These are phyloP conservation scores for Roridomyces roridus DNA, from an alignment of 768 basidiomycete species.

Conservation along the genomic window DNA sequence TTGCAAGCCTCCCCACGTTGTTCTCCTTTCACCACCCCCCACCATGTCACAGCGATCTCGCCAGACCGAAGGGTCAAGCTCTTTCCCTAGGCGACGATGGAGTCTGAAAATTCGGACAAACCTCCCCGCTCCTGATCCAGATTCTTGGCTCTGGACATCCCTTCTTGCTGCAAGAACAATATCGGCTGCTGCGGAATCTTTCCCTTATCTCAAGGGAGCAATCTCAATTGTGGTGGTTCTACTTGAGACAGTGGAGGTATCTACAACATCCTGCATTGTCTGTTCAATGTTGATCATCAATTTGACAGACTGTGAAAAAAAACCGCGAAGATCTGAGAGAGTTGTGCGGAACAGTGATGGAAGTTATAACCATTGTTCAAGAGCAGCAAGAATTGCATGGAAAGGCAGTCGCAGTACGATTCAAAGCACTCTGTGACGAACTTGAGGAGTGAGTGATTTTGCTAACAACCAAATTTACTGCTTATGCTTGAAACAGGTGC, in stretches of 20 bases:
- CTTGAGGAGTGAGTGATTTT: not conserved
- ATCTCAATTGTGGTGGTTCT: constrained; percentile 1
- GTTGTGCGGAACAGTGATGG: not conserved
- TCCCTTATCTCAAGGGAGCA: constrained; percentile 4
- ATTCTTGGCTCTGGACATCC: too few relatives aligned
- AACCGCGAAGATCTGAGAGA: constrained; percentile 5
- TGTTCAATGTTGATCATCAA: too few relatives aligned
- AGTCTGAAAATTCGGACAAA: too few relatives aligned
- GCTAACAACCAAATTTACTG: not conserved
- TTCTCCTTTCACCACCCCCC: too few relatives aligned
- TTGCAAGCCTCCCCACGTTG: too few relatives aligned
- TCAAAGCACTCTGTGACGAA: not conserved
- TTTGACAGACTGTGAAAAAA: constrained; percentile 1
- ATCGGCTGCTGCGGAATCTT: constrained; percentile 5
- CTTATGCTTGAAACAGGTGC: not conserved
- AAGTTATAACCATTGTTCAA: not conserved
- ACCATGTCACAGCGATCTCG: too few relatives aligned
- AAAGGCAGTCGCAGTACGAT: not conserved
- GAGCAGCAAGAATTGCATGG: not conserved
- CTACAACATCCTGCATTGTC: too few relatives aligned
- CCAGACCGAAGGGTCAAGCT: too few relatives aligned
- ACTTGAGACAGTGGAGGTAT: constrained; percentile 5
- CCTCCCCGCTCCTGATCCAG: too few relatives aligned
- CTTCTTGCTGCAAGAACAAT: constrained; percentile 1
- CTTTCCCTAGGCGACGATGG: too few relatives aligned